Conservation (phyloP, 495 filamentous ascomycete genomes). For the Thozetella sp. region DNA sequence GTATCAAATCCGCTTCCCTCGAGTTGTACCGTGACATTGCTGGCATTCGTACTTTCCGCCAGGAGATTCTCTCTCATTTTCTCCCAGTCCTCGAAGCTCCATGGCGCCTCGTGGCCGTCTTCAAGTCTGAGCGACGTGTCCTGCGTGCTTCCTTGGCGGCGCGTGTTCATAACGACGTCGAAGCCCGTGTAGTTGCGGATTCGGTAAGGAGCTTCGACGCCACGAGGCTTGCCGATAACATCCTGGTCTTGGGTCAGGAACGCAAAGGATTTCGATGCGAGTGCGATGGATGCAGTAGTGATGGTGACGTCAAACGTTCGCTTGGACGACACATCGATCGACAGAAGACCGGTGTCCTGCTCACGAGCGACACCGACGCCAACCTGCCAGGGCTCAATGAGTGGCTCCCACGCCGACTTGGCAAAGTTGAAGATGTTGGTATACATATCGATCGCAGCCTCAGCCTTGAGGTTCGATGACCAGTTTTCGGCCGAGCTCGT, state of each 20-base stretch:
- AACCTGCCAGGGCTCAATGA: slow-evolving; percentile 95
- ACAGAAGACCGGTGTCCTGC: slow-evolving; percentile 70
- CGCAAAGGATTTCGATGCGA: slow-evolving; percentile 88
- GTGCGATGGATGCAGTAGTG: slow-evolving; percentile 90
- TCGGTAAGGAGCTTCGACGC: slow-evolving; percentile 87
- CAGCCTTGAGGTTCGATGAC: slow-evolving; percentile 84
- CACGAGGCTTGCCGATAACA: slow-evolving; percentile 90
- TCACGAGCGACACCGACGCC: slow-evolving; percentile 88
- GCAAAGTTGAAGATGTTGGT: slow-evolving; percentile 98
- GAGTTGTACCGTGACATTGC: slow-evolving; percentile 77
- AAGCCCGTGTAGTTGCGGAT: slow-evolving; percentile 97
- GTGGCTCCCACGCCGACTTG: slow-evolving; percentile 96
- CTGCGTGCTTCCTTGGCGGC: slow-evolving; percentile 59
- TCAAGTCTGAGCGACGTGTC: slow-evolving; percentile 72
- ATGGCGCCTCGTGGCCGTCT: slow-evolving; percentile 90
- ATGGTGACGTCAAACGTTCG: slow-evolving; percentile 89
- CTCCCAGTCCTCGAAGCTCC: slow-evolving; percentile 95
- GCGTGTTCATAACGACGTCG: slow-evolving; percentile 80
- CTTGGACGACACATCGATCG: slow-evolving; percentile 83
- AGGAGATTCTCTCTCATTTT: slow-evolving; percentile 90
- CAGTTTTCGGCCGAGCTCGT: slow-evolving; percentile 83
- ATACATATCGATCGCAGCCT: slow-evolving; percentile 88
- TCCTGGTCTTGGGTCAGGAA: slow-evolving; percentile 91
- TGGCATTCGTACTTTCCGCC: slow-evolving; percentile 72
- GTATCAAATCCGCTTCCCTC: slow-evolving; percentile 94